Base-by-base conservation (phyloP, 768 basidiomycete genomes). In the Krasilnikovozyma curviuscula region DNA sequence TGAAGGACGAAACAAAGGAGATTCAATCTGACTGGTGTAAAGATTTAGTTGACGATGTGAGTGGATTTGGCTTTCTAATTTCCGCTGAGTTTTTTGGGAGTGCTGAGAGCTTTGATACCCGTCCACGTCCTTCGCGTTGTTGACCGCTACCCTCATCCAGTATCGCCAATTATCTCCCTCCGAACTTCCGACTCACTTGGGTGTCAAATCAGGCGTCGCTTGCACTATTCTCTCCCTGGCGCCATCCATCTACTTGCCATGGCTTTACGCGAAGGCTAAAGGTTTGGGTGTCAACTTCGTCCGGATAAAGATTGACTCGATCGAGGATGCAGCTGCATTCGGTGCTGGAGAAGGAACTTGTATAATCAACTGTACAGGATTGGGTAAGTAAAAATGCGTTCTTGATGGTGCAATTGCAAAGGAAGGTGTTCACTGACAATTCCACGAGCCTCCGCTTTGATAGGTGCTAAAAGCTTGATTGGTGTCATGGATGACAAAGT, bases 21-120 rank as follows among this genome's bases (percentile, higher is more conserved):
- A 29, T 46, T 5, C 14, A 10, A 25, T 16, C 42, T 5, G 40
- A 28, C n/a, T 52, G 50, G 50, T 52, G 37, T 31, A 8, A 32
- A 3, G 40, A 52, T 16, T 29, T 52, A 14, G 45, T 47, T 16
- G 45, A 37, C 14, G 46, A 52, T 33, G 48, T 49, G 33, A 49
- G 41, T 40, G 12, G n/a, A 5, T 27, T 4, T n/a, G 24, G 4
- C 10, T 7, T 37, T 7, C 10, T 5, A 37, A 37, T n/a, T n/a
- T n/a, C n/a, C n/a, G n/a, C n/a, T n/a, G n/a, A n/a, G n/a, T n/a
- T n/a, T n/a, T n/a, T n/a, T n/a, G n/a, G n/a, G n/a, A n/a, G n/a
- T n/a, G n/a, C n/a, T n/a, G n/a, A 37, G 7, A 12, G 18, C 35
- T 18, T 10, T 37, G 10, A 37, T 10, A 37, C 10, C 35, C 4